Conservation (phyloP, 2,329 filamentous ascomycete genomes). For the Ilyonectria destructans region DNA sequence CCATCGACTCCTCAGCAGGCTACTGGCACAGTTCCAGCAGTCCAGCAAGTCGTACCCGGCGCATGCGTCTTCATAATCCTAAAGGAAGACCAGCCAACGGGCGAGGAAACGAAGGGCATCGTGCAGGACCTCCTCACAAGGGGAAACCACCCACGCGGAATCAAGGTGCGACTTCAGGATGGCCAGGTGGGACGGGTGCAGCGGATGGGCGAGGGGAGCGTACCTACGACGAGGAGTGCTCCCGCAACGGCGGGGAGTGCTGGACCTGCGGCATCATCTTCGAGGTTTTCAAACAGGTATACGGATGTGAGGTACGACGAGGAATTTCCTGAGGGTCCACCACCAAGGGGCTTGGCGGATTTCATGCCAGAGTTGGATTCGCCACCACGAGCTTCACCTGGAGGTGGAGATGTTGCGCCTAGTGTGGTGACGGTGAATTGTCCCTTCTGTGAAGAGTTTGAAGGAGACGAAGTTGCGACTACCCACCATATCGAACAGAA, state of each 20-base stretch:
- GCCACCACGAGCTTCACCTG: conserved; percentile 9
- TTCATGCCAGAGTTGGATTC: conserved; percentile 62
- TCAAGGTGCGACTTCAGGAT: conserved; percentile 83
- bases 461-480: conserved; percentile 79
- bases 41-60: conserved; percentile 72
- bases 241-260: conserved; percentile 15
- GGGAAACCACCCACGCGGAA: conserved; percentile 83
- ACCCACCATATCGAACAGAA: conserved; percentile 73
- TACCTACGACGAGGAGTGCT: conserved; percentile 6
- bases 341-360: conserved; percentile 61
- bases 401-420: conserved; percentile 28
- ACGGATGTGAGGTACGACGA: conserved; percentile 56
- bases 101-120: conserved; percentile 77
- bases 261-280: conserved; percentile 17
- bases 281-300: conserved; percentile 52
- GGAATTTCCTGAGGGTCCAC: conserved; percentile 58
- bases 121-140: conserved; percentile 80
- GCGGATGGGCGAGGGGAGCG: conserved; percentile 61
- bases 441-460: conserved; percentile 77
- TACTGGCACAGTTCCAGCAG: conserved; percentile 62
- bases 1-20: conserved; percentile 55
- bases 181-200: conserved; percentile 84
- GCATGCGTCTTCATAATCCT: conserved; percentile 80
- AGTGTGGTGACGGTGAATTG: conserved; percentile 60
- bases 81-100: conserved; percentile 83